Evolutionary conservation across 2,329 filamentous ascomycete genomes (phyloP), one percentile per base, ranked within the genome.

Genomic region (Penicillium psychrosexuale): DNA sequence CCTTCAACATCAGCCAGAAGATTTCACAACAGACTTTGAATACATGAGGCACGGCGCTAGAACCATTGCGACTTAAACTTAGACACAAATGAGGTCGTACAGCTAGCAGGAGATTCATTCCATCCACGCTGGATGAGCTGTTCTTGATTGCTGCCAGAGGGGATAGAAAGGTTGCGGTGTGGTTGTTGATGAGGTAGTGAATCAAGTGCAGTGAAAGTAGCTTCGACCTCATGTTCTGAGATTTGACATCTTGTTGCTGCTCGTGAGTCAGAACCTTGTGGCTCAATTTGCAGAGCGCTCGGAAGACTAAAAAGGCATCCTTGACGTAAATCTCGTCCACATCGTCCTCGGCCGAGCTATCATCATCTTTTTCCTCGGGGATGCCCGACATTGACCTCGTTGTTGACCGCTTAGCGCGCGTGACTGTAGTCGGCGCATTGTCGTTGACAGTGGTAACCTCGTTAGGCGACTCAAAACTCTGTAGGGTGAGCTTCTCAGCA

Each of bases 1-100:
- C 88, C 71, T 95, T 96, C 40, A 97, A 77, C 87, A 97, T 96
- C 55, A 97, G 80, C 91, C 92, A 99, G 72, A 99, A 99, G 30
- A 97, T 96, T 72, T 99, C 94, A 66, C 90, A 92, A 71, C 90
- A 93, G 39, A 97, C 91, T 69, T 97, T 93, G 67, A 97, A 99
- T 0, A 99, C 91, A 61, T 84, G 84, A 60, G 91, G 89, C 40
- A 96, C 89, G 5, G 92, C 93, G 75, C 93, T 97, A 13, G 94
- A 90, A 17, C 93, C 95, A 70, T 99, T 99, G 49, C 93, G 85
- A 52, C 92, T 97, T 64, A 99, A 84, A 74, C 91, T 96, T 38
- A 99, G 82, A 73, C 94, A 97, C 28, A 99, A 82, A 71, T 99
- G 97, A 69, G 96, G 96, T 72, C 97, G 97, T 70, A 96, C 87